Evolutionary conservation across 176 grass and related monocot genomes (phyloP).

Genomic region (Cocos nucifera): DNA sequence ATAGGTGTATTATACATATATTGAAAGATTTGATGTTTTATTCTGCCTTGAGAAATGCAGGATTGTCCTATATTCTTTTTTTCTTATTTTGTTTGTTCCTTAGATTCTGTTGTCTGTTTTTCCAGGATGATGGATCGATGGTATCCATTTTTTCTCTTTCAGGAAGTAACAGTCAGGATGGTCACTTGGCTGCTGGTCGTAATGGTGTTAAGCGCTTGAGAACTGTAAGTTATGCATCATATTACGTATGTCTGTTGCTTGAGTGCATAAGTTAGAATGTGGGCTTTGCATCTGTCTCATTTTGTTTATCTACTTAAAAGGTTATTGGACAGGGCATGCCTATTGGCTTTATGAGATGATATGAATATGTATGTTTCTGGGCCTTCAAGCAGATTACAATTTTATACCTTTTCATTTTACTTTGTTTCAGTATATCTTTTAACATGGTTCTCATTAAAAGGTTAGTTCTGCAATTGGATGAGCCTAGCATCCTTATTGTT

Average conservation of each 20-base stretch:
- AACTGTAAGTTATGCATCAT: slow-evolving; percentile 42
- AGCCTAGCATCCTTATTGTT: too few relatives aligned
- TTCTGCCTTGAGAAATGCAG: neutral
- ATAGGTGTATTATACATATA: too few relatives aligned
- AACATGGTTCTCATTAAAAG: too few relatives aligned
- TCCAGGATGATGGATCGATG: slow-evolving; percentile 84
- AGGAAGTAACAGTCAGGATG: slow-evolving; percentile 80
- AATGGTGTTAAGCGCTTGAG: slow-evolving; percentile 94
- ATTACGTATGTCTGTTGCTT: slow-evolving; percentile 6
- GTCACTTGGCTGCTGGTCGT: slow-evolving; percentile 81
- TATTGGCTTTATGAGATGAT: too few relatives aligned
- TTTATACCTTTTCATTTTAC: too few relatives aligned
- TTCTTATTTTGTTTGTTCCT: slow-evolving; percentile 7
- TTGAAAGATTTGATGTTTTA: neutral
- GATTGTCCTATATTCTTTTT: neutral
- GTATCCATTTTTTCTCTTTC: slow-evolving; percentile 96
- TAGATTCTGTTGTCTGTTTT: slow-evolving; percentile 11
- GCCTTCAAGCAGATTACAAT: too few relatives aligned
- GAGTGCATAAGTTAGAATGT: neutral
- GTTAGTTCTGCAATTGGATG: too few relatives aligned
- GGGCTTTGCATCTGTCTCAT: neutral
- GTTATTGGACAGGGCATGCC: too few relatives aligned
- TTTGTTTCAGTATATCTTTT: too few relatives aligned
- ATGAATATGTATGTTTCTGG: too few relatives aligned
- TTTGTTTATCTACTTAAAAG: too few relatives aligned